A percentile compares a stretch with the other conserved stretches of the same genome.
Conservation (phyloP, 345 rosid genomes). For the Abelmoschus esculentus region DNA sequence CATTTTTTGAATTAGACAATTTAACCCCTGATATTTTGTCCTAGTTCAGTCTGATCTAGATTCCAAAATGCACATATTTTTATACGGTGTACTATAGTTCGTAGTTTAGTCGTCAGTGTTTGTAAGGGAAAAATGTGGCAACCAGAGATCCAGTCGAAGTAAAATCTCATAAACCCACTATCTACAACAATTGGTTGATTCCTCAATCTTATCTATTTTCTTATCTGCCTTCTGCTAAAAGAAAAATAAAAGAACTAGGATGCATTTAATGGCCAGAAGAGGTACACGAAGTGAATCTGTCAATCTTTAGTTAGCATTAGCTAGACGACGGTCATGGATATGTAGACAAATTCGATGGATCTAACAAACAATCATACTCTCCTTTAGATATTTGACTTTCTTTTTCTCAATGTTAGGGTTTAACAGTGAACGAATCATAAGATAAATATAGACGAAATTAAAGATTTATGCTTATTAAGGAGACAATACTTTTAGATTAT, state of each 20-base stretch:
- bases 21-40: no score
- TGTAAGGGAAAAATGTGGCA: conserved; percentile 19
- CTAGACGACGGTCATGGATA: background rate
- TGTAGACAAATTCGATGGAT: conserved; percentile 13
- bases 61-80: no score
- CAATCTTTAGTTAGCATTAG: conserved; percentile 3
- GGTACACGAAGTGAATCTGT: conserved; percentile 18
- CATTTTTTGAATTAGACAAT: no score
- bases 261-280: conserved; percentile 3
- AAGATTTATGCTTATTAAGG: no score
- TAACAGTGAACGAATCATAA: no score
- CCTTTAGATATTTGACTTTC: background rate
- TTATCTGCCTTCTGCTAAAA: no score
- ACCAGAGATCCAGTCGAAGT: conserved; percentile 3
- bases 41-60: no score
- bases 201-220: conserved; percentile 22
- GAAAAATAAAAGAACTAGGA: no score
- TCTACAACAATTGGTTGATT: conserved; percentile 17
- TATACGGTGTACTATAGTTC: no score
- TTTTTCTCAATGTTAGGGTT: background rate
- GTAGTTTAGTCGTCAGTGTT: conserved; percentile 7
- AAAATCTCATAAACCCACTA: conserved; percentile 26
- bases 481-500: no score
- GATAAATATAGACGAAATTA: no score
- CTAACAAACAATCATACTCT: conserved; percentile 5